Evolutionary conservation across 225 moss, liverwort and hornwort species (phyloP).

Genomic region (Takakia lepidozioides): DNA sequence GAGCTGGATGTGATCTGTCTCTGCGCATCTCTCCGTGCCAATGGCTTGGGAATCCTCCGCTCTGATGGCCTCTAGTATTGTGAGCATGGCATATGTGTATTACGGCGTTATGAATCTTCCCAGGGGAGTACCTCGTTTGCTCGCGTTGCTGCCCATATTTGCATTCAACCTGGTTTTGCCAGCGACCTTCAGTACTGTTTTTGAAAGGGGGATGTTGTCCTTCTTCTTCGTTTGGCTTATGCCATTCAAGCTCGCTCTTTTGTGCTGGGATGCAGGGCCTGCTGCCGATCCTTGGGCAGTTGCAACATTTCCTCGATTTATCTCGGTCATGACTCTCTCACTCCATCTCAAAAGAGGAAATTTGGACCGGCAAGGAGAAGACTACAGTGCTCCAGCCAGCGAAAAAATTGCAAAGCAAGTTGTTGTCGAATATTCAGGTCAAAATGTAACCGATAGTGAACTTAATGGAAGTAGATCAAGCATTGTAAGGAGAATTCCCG

Average conservation of each 20-base stretch:
- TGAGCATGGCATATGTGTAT: constrained; percentile 50
- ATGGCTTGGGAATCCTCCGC: constrained; percentile 21
- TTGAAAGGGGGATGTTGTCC: constrained; percentile 23
- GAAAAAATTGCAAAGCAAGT: neutral
- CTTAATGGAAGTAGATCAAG: neutral
- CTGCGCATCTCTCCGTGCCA: too few species aligned
- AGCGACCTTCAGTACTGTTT: constrained; percentile 9
- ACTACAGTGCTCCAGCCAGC: neutral
- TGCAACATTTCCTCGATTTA: constrained; percentile 60
- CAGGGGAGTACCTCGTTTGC: constrained; percentile 39
- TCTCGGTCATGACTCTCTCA: constrained; percentile 58
- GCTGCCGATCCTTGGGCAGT: constrained; percentile 56
- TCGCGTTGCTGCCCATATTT: constrained; percentile 45
- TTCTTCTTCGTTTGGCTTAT: constrained; percentile 71
- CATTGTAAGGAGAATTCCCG: neutral
- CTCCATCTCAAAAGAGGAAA: constrained; percentile 50
- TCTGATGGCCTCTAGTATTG: constrained; percentile 23
- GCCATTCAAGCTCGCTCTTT: constrained; percentile 50
- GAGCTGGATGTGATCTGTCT: too few species aligned
- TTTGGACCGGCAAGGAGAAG: constrained; percentile 9
- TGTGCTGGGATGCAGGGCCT: constrained; percentile 67
- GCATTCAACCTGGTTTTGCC: constrained; percentile 39
- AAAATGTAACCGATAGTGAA: too few species aligned
- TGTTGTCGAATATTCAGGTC: neutral
- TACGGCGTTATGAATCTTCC: constrained; percentile 39